A percentile compares a stretch with the other conserved stretches of the same genome.
Conservation (phyloP, 139 green algal species). For the Asterochloris sp. region DNA sequence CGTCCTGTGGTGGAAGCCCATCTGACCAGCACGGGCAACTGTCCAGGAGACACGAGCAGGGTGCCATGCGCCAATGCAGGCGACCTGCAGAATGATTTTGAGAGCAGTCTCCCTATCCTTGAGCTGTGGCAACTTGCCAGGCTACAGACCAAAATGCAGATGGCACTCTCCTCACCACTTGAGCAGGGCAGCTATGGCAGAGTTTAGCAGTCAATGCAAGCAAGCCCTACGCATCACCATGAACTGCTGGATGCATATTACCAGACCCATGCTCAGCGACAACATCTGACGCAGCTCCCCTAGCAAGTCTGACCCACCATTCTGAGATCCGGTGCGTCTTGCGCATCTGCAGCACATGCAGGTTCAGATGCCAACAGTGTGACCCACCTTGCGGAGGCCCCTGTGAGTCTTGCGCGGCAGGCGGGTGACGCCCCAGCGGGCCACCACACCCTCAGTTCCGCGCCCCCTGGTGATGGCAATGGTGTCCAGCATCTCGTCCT, state of each 20-base stretch:
- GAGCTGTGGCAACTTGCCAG: background rate
- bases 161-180: background rate
- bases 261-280: background rate
- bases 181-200: background rate
- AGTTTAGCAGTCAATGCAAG: background rate
- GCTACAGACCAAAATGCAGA: background rate
- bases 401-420: constrained; percentile 99
- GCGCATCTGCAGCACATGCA: background rate
- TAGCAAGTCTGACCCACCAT: background rate
- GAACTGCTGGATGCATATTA: background rate
- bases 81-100: constrained; percentile 44
- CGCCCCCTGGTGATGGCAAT: constrained; percentile 96
- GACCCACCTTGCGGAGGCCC: constrained; percentile 93
- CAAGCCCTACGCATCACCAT: background rate
- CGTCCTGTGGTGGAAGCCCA: constrained; percentile 97
- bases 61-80: constrained; percentile 99
- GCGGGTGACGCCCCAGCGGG: constrained; percentile 96
- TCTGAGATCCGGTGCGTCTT: background rate
- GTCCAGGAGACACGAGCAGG: constrained; percentile 95
- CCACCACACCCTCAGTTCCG: constrained; percentile 96
- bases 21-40: constrained; percentile 93
- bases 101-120: background rate
- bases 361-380: background rate
- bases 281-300: background rate
- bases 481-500: constrained; percentile 98